Base-by-base conservation (phyloP, 2,329 filamentous ascomycete genomes). In the Penicillium sp. region DNA sequence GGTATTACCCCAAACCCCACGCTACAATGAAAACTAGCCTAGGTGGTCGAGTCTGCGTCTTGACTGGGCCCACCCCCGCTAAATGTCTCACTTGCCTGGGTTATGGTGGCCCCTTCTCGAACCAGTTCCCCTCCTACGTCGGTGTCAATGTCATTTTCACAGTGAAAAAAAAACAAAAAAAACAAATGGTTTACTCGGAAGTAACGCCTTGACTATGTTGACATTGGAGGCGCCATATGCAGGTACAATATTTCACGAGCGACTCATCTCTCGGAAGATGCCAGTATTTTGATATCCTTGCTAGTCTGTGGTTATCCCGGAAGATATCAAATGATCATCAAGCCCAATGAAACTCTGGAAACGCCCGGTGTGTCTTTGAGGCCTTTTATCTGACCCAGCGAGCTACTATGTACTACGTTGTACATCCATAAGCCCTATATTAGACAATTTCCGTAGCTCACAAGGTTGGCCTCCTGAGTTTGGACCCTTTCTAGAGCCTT, bases 1-100 rank as follows among this genome's bases (percentile, higher is more conserved):
- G 17, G 6, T 13, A 7, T 33, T 51, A 15, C 31, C 9, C 36
- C 21, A 23, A 42, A 49, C 27, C 25, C 29, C 45, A 50, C 43
- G 19, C 36, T 21, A 4, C 23, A 15, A 21, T 23, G 5, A 36
- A 27, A 13, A 27, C 29, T 55, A 55, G 44, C n/a, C 36, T 39
- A 12, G 12, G 13, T 25, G 41, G 21, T 45, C 33, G 12, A 25
- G 12, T 13, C 36, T 10, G 12, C 6, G 45, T 21, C 17, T n/a
- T 43, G 19, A 42, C 29, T 48, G 31, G 45, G 29, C 45, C 36
- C 27, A 36, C 41, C 49, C 49, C 54, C 39, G 48, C 49, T 35
- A 15, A 48, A 57, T 53, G 49, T 57, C 55, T 57, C 49, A 53
- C 42, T 53, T 53, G 19, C 29, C 23, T 36, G 39, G 23, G 17